phyloP scores from a whole-genome alignment of 129 eudicot genomes.

The Chrysanthemum lavandulifolium region DNA sequence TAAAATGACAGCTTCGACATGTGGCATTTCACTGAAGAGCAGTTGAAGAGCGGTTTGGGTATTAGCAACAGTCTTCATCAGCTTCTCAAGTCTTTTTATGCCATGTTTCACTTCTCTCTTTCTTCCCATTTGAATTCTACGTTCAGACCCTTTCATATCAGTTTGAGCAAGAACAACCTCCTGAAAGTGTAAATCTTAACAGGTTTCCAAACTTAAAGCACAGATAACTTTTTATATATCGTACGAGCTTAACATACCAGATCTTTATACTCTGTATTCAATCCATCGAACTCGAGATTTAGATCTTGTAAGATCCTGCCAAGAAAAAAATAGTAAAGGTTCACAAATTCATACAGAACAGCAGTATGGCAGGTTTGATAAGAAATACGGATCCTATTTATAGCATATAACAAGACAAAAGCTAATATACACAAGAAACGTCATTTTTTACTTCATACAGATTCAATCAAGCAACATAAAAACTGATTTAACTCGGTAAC shows the following conservation, averaged over 20 bases:
- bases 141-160: constrained; percentile 51
- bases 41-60: constrained; percentile 64
- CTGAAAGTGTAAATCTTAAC: constrained; percentile 38
- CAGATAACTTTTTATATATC: background rate
- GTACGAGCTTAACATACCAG: constrained; percentile 55
- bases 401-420: background rate
- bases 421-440: background rate
- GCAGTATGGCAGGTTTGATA: constrained; percentile 9
- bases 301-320: constrained; percentile 85
- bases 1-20: constrained; percentile 49
- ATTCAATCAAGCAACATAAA: constrained; percentile 13
- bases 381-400: background rate
- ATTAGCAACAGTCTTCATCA: constrained; percentile 58
- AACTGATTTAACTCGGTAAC: background rate
- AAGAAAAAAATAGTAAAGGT: background rate
- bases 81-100: constrained; percentile 69
- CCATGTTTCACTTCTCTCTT: constrained; percentile 81
- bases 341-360: constrained; percentile 14
- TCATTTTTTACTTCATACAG: constrained; percentile 8
- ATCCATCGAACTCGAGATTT: constrained; percentile 58
- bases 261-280: constrained; percentile 59
- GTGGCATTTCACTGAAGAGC: constrained; percentile 61
- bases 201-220: constrained; percentile 2
- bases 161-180: constrained; percentile 49
- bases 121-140: constrained; percentile 67